Evolutionary conservation across 129 eudicot species (phyloP), one percentile per base, ranked within the genome.

Genomic region (Gnaphalium uliginosum): DNA sequence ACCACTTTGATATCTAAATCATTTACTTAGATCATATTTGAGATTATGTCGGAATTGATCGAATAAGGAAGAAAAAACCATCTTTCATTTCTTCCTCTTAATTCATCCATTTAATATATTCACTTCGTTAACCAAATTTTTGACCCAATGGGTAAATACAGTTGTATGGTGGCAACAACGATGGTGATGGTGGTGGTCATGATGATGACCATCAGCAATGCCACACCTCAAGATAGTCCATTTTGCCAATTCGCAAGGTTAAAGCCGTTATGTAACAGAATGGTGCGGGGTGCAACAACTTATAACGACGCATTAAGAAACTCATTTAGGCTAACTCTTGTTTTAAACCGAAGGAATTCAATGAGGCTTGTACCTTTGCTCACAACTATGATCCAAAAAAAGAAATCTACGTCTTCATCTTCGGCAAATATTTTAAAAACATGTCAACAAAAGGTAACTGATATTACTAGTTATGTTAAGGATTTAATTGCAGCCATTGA

Each of bases 211-310:
- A 29, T 70, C 68, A 73, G 41, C 74, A 62, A 66, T 4, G 83
- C 79, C 10, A 25, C 48, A 29, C 54, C 78, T 33, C 25, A 51
- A 27, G 25, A 57, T 22, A 80, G 70, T 32, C 69, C 51, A 3
- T 80, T 80, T 73, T 80, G 83, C 26, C 15, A 80, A 73, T 80
- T n/a, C n/a, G 83, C 83, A 73, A 73, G 68, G 18, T 41, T 80
- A 54, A 80, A 73, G 69, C 69, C 83, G 1, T 51, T 80, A 66
- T 80, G 83, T 70, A 74, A 80, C 70, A 32, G 1, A 33, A 73
- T 80, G 75, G 79, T 80, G 26, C 68, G 69, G 7, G 78, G 63
- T 19, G 83, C 83, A 21, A 80, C 50, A 19, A 69, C n/a, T 66
- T 66, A 73, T 58, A 67, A 80, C 2, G 75, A 73, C 6, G 83